These are phyloP conservation scores for sorghum (Sorghum bicolor) DNA, from an alignment of 176 grass and related monocot genomes.

Conservation along the genomic window DNA sequence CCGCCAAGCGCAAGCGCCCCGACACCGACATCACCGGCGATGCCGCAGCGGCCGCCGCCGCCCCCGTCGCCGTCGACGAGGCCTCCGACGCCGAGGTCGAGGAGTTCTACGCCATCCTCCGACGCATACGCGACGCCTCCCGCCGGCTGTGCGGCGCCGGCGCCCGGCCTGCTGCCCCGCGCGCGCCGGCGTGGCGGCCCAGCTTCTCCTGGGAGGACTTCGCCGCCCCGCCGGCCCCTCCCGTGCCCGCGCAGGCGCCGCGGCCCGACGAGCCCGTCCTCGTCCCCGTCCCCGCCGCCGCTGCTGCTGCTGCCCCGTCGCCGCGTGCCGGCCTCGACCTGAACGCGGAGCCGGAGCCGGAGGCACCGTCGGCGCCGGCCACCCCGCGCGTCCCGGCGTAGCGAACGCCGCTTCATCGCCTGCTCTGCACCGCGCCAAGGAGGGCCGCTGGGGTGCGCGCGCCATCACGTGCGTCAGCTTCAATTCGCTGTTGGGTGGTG, in stretches of 20 bases:
- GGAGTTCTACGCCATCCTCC: conserved; percentile 89
- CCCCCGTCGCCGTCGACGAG: conserved; percentile 5
- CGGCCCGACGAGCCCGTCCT: conserved; percentile 30
- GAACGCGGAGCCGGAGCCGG: conserved; percentile 71
- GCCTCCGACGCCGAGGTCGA: conserved; percentile 75
- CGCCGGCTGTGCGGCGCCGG: conserved; percentile 20
- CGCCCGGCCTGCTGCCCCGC: neutral
- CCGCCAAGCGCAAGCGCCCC: conserved; percentile 32
- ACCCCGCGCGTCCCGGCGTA: conserved; percentile 22
- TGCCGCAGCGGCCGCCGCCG: neutral
- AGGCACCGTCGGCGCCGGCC: neutral
- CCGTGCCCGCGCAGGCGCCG: neutral
- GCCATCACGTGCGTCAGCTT: neutral
- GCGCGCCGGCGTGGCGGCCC: conserved; percentile 49
- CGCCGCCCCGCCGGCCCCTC: neutral
- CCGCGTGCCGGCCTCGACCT: conserved; percentile 42
- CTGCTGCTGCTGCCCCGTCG: neutral
- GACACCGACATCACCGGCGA: neutral
- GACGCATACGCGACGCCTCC: conserved; percentile 52
- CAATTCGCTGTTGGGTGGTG: neutral
- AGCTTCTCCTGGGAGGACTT: conserved; percentile 84
- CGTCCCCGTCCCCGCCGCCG: neutral
- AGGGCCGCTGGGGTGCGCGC: neutral
- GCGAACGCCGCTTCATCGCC: neutral
- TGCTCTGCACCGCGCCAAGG: neutral